A percentile compares a stretch with the other conserved stretches of the same genome.
These are phyloP conservation scores for Diaporthe nobilis DNA, from an alignment of 2,329 filamentous ascomycete species.

Conservation along the genomic window DNA sequence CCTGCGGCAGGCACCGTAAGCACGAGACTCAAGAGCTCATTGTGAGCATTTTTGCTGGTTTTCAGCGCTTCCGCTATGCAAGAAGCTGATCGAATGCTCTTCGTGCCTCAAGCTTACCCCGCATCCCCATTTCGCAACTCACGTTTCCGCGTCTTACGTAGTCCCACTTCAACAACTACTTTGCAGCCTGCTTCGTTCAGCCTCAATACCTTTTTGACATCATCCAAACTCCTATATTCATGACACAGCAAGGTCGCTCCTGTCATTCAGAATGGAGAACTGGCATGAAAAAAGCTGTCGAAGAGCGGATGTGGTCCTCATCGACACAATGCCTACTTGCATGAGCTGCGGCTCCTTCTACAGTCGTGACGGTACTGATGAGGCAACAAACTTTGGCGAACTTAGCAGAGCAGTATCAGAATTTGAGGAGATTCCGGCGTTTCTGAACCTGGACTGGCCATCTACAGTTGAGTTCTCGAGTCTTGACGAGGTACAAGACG, in stretches of 20 bases:
- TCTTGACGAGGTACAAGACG: neutral
- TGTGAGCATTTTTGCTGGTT: no score
- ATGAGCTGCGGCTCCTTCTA: constrained; percentile 18
- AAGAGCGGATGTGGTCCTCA: neutral
- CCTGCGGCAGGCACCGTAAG: neutral
- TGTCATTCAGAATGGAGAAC: neutral
- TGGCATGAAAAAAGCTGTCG: constrained; percentile 5
- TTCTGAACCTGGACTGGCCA: neutral
- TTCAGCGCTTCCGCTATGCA: no score
- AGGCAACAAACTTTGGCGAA: neutral
- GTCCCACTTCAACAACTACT: neutral
- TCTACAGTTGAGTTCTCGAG: neutral
- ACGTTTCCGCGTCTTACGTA: neutral
- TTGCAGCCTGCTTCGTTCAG: neutral
- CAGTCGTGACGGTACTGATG: neutral
- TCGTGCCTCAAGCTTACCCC: neutral
- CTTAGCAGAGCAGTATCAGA: neutral
- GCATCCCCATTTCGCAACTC: neutral
- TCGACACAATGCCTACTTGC: constrained; percentile 5
- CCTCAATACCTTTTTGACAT: no score
- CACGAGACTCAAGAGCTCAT: neutral
- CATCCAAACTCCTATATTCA: neutral
- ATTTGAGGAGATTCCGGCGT: neutral
- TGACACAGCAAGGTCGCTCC: no score
- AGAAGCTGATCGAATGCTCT: neutral